Percentiles rank a stretch among this genome's conserved stretches.
Conservation (phyloP, 352 stramenopile species). For the Globisporangium paroecandrum region DNA sequence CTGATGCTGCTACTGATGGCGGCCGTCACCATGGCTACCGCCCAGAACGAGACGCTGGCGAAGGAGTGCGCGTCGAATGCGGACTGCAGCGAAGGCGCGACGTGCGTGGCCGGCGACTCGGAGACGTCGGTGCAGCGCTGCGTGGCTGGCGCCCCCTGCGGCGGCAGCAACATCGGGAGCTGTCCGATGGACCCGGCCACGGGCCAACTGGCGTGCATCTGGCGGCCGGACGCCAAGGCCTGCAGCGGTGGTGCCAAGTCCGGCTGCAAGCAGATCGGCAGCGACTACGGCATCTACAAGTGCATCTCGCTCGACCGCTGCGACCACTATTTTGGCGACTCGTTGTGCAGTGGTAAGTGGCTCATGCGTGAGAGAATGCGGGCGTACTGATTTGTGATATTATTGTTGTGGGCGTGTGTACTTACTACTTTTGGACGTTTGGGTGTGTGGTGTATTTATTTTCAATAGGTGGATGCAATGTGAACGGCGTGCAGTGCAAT, state of each 20-base stretch:
- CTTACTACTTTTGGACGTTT: neutral
- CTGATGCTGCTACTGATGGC: constrained; percentile 19
- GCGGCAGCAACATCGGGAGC: constrained; percentile 39
- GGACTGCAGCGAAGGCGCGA: constrained; percentile 61
- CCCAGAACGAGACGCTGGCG: constrained; percentile 27
- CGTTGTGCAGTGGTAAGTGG: constrained; percentile 53
- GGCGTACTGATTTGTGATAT: constrained; percentile 6
- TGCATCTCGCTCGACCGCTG: constrained; percentile 75
- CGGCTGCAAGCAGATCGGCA: constrained; percentile 31
- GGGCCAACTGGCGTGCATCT: constrained; percentile 72
- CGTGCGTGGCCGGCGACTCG: constrained; percentile 74
- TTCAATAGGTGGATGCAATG: constrained; percentile 30
- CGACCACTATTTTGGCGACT: constrained; percentile 58
- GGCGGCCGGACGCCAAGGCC: constrained; percentile 27
- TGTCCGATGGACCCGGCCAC: constrained; percentile 56
- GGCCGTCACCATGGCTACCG: neutral
- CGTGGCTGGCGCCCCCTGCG: constrained; percentile 54
- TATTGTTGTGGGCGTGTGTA: neutral
- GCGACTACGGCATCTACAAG: constrained; percentile 64
- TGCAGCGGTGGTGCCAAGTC: constrained; percentile 12
- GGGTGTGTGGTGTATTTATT: neutral
- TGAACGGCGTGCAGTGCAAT: constrained; percentile 59
- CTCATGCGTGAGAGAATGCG: neutral
- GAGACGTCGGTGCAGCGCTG: constrained; percentile 57
- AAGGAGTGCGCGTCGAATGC: constrained; percentile 52